Evolutionary conservation across 345 rosid species (phyloP).

Genomic region (Lepidium didymum): DNA sequence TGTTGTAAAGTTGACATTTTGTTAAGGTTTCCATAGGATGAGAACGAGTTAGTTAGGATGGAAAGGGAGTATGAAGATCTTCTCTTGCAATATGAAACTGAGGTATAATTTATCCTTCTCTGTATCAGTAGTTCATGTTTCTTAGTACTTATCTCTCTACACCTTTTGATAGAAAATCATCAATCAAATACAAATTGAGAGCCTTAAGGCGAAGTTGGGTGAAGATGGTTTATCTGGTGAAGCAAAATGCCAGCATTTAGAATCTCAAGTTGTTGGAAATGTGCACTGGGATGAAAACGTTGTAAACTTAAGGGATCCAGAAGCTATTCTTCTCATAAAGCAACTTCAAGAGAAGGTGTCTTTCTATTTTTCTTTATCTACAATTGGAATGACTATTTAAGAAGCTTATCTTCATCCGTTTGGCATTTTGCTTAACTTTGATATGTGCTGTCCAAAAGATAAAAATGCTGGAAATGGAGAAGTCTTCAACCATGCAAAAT

Average conservation of each 20-base stretch:
- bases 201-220: conserved; percentile 45
- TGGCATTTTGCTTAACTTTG: conserved; percentile 3
- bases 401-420: conserved; percentile 2
- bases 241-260: conserved; percentile 22
- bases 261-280: conserved; percentile 10
- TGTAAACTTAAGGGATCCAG: conserved; percentile 46
- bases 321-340: conserved; percentile 61
- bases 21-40: conserved; percentile 40
- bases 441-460: conserved; percentile 38
- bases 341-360: conserved; percentile 88
- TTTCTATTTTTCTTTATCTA: conserved; percentile 6
- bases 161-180: conserved; percentile 43
- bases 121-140: background rate
- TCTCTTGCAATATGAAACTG: conserved; percentile 52
- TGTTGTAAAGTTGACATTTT: conserved; percentile 24
- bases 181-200: conserved; percentile 58
- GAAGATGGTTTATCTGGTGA: conserved; percentile 28
- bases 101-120: conserved; percentile 39
- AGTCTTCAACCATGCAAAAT: conserved; percentile 61
- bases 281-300: conserved; percentile 29
- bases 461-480: conserved; percentile 56
- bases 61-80: conserved; percentile 65
- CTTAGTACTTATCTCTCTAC: conserved; percentile 1
- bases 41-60: conserved; percentile 37
- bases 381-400: background rate